Conservation (phyloP, 306 rosid genomes). For the Vigna trinervia region DNA sequence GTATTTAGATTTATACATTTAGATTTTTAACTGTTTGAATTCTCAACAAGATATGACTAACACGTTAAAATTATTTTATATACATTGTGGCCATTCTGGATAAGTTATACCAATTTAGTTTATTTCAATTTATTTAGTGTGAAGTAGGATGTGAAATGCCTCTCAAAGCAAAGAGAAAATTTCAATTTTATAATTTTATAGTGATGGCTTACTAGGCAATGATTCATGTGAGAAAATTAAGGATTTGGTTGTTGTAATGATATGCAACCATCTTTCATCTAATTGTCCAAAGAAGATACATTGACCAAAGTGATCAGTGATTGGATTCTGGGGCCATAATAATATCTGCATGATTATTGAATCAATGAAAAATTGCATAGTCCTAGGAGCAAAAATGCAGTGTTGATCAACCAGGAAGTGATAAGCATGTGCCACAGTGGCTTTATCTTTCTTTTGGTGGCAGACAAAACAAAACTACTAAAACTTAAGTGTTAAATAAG, state of each 20-base stretch:
- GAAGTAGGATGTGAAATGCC: too few species aligned
- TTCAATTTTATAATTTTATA: not conserved
- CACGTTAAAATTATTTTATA: too few species aligned
- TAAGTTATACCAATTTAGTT: too few species aligned
- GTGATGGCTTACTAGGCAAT: constrained; percentile 1
- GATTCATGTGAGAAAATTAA: not conserved
- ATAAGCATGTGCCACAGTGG: constrained; percentile 43
- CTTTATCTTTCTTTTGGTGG: constrained; percentile 40
- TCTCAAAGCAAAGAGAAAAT: too few species aligned
- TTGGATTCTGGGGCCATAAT: constrained; percentile 39
- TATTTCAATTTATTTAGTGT: too few species aligned
- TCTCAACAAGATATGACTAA: too few species aligned
- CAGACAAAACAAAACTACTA: constrained; percentile 38
- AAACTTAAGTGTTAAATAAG: constrained; percentile 27
- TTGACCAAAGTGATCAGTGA: constrained; percentile 6
- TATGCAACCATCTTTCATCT: constrained; percentile 14
- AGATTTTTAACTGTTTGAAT: too few species aligned
- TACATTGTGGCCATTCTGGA: too few species aligned
- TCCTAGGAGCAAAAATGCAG: constrained; percentile 36
- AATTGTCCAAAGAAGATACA: not conserved
- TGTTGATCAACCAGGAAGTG: constrained; percentile 42
- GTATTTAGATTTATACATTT: too few species aligned
- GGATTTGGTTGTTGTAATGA: not conserved
- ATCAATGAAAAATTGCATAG: not conserved
- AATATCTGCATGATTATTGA: constrained; percentile 18